Base-by-base conservation (phyloP, 2,329 filamentous ascomycete species). In the Stemphylium lycopersici region DNA sequence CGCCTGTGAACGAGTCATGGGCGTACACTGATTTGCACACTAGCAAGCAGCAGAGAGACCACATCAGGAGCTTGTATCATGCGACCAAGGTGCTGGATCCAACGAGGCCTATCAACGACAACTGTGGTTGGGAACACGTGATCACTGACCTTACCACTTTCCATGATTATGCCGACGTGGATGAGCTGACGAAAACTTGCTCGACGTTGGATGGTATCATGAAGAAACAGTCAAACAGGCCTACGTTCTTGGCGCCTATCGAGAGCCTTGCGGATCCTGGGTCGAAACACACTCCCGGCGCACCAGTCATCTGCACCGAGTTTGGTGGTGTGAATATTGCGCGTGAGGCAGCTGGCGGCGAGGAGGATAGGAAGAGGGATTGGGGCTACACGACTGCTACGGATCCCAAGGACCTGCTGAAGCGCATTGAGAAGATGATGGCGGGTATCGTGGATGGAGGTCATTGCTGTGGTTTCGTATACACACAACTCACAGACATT, bases 51-150 rank as follows among this genome's bases (percentile, higher is more conserved):
- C 86, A 90, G 71, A 79, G 86, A 12, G 83, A 88, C 63, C 87
- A 89, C 62, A 80, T 89, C 42, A 81, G 85, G 16, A 79, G 81
- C 13, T 77, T 89, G 2, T 89, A 89, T 67, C 85, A 85, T 62
- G 68, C 83, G 52, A 89, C 87, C 8, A 89, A 88, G 80, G 79
- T 80, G 0, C 78, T 89, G 2, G 87, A 90, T 59, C 79, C 83
- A 1, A 87, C 83, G 0, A 76, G 87, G 5, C 85, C 85, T 13
- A 80, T 90, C 65, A 90, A 89, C 65, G 87, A 89, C 70, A 89
- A 90, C 71, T 89, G 87, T 60, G 87, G 87, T 31, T 89, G 87
- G 87, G 86, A 89, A 65, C 86, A 89, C 58, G 85, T 89, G 5
- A 63, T 78, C 10, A 87, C 84, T 0, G 87, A 89, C 61, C 74